Evolutionary conservation across 495 filamentous ascomycete species (phyloP).

Genomic region (Podospora fimiseda): DNA sequence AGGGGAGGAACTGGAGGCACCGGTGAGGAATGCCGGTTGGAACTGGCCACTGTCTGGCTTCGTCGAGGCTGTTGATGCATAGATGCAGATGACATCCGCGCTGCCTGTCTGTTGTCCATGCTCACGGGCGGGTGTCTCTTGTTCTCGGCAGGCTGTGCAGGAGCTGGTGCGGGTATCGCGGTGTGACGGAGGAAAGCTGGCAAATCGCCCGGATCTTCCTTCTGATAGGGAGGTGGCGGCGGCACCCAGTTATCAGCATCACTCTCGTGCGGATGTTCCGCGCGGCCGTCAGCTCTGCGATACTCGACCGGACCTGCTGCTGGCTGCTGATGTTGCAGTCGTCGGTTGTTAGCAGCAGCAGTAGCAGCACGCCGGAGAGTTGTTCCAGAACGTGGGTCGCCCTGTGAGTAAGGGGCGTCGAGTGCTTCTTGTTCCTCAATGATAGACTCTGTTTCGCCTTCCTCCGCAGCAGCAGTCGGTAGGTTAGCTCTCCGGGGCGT

Average conservation of each 20-base stretch:
- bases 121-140: background rate
- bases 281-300: slow-evolving; percentile 56
- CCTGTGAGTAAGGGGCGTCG: slow-evolving; percentile 70
- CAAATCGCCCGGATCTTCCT: slow-evolving; percentile 54
- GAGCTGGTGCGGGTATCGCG: slow-evolving; percentile 24
- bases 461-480: slow-evolving; percentile 20
- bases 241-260: slow-evolving; percentile 92
- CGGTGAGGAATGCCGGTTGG: slow-evolving; percentile 12
- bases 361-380: slow-evolving; percentile 74
- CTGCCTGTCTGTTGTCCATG: background rate
- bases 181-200: slow-evolving; percentile 42
- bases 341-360: slow-evolving; percentile 63
- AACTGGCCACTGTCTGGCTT: slow-evolving; percentile 10
- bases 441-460: slow-evolving; percentile 27
- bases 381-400: slow-evolving; percentile 67
- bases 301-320: slow-evolving; percentile 38
- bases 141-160: background rate
- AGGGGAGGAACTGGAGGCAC: slow-evolving; percentile 20
- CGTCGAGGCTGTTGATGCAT: slow-evolving; percentile 15
- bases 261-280: slow-evolving; percentile 74
- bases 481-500: slow-evolving; percentile 6
- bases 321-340: slow-evolving; percentile 47
- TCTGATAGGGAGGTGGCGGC: slow-evolving; percentile 81
- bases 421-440: slow-evolving; percentile 52
- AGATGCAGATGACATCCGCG: slow-evolving; percentile 9